phyloP scores from a whole-genome alignment of 2,329 filamentous ascomycete genomes.

The Dichotomopilus funicola region DNA sequence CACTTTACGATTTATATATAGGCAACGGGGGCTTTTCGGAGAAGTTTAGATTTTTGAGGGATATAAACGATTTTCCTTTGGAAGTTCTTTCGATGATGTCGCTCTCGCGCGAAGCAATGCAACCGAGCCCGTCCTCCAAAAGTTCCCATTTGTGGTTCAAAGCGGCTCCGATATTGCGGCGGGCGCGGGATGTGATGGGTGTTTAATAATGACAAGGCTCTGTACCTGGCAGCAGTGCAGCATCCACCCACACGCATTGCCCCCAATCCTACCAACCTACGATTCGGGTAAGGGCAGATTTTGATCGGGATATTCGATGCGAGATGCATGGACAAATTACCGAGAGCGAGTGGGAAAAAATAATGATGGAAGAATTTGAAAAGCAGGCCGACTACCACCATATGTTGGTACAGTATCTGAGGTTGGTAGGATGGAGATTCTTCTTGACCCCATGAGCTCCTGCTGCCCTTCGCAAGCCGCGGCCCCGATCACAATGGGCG shows the following conservation, averaged over 20 bases:
- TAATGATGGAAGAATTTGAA: too few relatives aligned
- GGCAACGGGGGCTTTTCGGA: background rate
- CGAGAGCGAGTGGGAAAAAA: too few relatives aligned
- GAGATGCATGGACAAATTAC: too few relatives aligned
- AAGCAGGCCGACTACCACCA: too few relatives aligned
- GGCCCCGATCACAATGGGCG: too few relatives aligned
- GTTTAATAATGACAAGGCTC: background rate
- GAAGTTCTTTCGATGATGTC: background rate
- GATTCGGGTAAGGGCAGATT: too few relatives aligned
- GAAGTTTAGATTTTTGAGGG: background rate
- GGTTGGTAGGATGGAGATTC: too few relatives aligned
- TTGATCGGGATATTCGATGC: too few relatives aligned
- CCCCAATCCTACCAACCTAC: background rate
- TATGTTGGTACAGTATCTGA: too few relatives aligned
- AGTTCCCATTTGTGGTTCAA: background rate
- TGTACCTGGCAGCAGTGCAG: background rate
- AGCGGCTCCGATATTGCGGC: background rate
- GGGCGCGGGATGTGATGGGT: background rate
- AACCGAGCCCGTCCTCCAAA: background rate
- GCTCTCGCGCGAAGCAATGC: conserved; percentile 4
- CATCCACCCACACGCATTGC: too few relatives aligned
- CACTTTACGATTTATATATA: conserved; percentile 1
- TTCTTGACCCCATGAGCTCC: too few relatives aligned
- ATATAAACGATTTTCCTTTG: background rate
- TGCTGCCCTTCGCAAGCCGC: too few relatives aligned